Conservation (phyloP, 2,329 filamentous ascomycete species). For the Bipolaris cookei region DNA sequence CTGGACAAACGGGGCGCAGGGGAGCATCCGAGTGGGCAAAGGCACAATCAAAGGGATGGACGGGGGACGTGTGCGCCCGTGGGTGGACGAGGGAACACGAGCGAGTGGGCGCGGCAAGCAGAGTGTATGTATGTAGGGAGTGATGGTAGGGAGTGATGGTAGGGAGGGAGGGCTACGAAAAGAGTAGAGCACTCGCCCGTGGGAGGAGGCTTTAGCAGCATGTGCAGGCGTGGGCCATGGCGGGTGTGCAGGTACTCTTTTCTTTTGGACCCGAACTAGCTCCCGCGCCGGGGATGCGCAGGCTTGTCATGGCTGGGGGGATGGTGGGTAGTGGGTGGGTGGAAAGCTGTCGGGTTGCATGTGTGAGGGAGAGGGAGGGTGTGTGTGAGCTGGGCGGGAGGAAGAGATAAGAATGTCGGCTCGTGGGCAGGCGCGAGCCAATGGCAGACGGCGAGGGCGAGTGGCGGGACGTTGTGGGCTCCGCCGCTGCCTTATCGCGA, state of each 20-base stretch:
- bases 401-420: conserved; percentile 36
- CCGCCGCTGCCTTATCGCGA: conserved; percentile 32
- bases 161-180: neutral
- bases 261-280: conserved; percentile 43
- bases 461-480: conserved; percentile 9
- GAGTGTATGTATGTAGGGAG: neutral
- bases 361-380: neutral
- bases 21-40: conserved; percentile 41
- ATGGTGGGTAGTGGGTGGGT: conserved; percentile 22
- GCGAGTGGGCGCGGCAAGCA: conserved; percentile 11
- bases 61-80: conserved; percentile 30
- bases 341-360: conserved; percentile 23
- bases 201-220: conserved; percentile 8
- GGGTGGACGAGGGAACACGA: conserved; percentile 18
- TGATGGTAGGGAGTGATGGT: neutral
- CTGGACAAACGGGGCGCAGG: conserved; percentile 33
- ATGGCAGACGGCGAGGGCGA: conserved; percentile 22
- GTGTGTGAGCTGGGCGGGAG: neutral
- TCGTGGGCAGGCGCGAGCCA: conserved; percentile 17
- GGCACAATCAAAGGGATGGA: conserved; percentile 33
- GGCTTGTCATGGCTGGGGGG: conserved; percentile 32
- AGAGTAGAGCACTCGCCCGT: neutral
- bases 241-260: conserved; percentile 42
- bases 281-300: conserved; percentile 43
- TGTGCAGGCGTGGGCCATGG: conserved; percentile 20